Evolutionary conservation across 2,329 filamentous ascomycete species (phyloP).

Genomic region (Knoxdaviesia proteae): DNA sequence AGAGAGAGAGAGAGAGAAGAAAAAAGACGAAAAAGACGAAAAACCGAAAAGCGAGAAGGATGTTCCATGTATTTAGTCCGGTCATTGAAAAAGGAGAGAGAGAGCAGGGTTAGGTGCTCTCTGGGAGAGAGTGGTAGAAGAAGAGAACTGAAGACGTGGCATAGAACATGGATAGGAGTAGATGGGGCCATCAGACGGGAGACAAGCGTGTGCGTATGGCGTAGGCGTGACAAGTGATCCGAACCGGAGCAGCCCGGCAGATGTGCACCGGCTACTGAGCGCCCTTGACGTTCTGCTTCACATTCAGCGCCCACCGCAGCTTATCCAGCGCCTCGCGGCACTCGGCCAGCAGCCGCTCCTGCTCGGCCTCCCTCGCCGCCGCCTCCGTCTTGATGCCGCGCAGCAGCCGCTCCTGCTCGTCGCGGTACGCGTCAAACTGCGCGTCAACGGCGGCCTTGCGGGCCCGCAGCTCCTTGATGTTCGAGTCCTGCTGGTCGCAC

Average conservation of each 20-base stretch:
- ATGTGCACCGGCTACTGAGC: slow-evolving; percentile 20
- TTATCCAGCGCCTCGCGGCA: slow-evolving; percentile 40
- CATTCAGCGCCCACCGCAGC: slow-evolving; percentile 51
- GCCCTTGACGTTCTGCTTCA: slow-evolving; percentile 39
- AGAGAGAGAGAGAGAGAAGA: not conserved
- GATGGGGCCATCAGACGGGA: not conserved
- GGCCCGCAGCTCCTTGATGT: slow-evolving; percentile 36
- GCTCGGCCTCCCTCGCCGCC: slow-evolving; percentile 35
- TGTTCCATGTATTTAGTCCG: not conserved
- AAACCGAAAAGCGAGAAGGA: slow-evolving; percentile 4
- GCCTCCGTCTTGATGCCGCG: slow-evolving; percentile 37
- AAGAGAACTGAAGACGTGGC: slow-evolving; percentile 5
- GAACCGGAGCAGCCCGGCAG: not conserved
- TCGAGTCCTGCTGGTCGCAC: slow-evolving; percentile 52
- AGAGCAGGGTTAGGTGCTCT: not conserved
- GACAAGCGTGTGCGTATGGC: not conserved
- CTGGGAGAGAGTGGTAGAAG: slow-evolving; percentile 3
- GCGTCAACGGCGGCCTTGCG: slow-evolving; percentile 40
- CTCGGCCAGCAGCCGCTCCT: slow-evolving; percentile 35
- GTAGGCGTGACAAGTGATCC: not conserved
- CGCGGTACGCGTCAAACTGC: slow-evolving; percentile 44
- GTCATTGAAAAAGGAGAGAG: not conserved
- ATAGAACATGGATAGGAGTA: not conserved
- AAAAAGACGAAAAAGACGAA: slow-evolving; percentile 1
- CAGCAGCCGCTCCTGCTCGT: slow-evolving; percentile 39